phyloP scores from a whole-genome alignment of 2,329 filamentous ascomycete species.

The Tolypocladium endophyticum region DNA sequence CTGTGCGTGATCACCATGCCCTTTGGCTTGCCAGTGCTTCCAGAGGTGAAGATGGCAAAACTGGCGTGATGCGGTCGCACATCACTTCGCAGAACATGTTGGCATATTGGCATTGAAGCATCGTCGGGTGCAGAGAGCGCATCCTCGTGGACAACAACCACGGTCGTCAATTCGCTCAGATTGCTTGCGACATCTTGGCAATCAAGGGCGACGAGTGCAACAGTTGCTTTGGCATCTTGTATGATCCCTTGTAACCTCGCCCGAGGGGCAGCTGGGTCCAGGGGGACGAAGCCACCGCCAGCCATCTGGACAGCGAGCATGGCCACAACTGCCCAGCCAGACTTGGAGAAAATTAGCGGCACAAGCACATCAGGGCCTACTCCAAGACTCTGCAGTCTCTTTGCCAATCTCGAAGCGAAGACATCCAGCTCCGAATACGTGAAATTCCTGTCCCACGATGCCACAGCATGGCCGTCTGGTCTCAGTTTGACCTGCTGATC shows the following conservation, averaged over 20 bases:
- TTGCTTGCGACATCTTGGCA: not conserved
- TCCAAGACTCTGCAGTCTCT: not conserved
- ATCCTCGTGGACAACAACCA: not conserved
- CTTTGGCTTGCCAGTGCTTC: conserved; percentile 45
- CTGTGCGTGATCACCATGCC: conserved; percentile 11
- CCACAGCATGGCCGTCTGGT: conserved; percentile 1
- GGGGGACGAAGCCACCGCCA: conserved; percentile 8
- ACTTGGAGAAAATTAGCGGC: conserved; percentile 5
- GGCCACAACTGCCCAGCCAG: conserved; percentile 2
- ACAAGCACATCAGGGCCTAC: conserved; percentile 1
- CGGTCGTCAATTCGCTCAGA: not conserved
- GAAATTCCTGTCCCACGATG: conserved; percentile 6
- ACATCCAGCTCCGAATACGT: not conserved
- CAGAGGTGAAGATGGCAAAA: conserved; percentile 35
- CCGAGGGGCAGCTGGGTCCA: not conserved
- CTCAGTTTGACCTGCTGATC: not conserved
- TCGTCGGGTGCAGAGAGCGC: too few species aligned
- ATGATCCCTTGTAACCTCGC: not conserved
- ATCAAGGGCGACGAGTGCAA: not conserved
- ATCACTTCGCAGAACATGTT: not conserved
- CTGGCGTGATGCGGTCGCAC: not conserved
- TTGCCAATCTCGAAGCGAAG: not conserved
- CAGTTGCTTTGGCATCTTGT: not conserved
- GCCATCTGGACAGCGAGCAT: conserved; percentile 5
- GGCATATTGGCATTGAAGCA: not conserved